Percentiles rank a stretch among this genome's conserved stretches.
Conservation (phyloP, 2,329 filamentous ascomycete genomes). For the Plenodomus tracheiphilus region DNA sequence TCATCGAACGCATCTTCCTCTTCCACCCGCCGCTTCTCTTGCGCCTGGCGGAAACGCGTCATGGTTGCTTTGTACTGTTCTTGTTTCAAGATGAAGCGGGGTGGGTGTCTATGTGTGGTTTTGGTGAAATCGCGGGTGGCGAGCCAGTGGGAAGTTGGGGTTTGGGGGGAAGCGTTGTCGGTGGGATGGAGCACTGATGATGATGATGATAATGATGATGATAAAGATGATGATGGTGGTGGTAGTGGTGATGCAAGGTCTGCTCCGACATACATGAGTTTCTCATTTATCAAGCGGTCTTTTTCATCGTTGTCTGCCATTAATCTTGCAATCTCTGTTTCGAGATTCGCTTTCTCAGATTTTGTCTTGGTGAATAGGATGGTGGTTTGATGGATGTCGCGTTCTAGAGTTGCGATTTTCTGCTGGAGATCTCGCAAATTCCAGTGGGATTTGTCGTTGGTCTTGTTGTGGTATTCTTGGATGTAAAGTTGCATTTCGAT, state of each 20-base stretch:
- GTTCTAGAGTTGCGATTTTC: constrained; percentile 4
- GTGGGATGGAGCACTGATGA: background rate
- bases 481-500: constrained; percentile 9
- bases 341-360: background rate
- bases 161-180: too few species aligned
- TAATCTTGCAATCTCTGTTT: background rate
- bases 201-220: too few species aligned
- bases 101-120: background rate
- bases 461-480: constrained; percentile 12
- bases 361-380: constrained; percentile 2
- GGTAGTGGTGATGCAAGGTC: too few species aligned
- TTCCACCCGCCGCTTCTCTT: background rate
- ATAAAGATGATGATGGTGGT: too few species aligned
- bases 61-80: background rate
- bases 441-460: constrained; percentile 8
- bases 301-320: background rate
- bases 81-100: background rate
- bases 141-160: background rate
- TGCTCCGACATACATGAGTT: background rate
- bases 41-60: background rate
- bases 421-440: constrained; percentile 5
- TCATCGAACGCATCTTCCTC: background rate
- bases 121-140: background rate
- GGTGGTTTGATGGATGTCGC: background rate
- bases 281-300: background rate